phyloP scores from a whole-genome alignment of 1,284 basidiomycete species.

The Cerrena zonata region DNA sequence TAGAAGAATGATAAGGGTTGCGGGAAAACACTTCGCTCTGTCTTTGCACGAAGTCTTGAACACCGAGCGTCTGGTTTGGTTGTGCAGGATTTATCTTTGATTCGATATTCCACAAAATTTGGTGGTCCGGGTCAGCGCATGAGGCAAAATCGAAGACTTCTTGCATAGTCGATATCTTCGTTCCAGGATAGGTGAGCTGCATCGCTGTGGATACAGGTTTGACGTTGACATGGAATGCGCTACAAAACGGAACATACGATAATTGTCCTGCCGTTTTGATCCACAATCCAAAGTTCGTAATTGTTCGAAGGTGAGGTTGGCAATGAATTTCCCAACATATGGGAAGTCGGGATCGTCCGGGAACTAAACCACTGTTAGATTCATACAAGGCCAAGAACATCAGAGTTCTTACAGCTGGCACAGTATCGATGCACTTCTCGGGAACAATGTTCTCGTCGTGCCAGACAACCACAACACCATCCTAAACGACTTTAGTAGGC shows the following conservation, averaged over 20 bases:
- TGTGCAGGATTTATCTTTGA: conserved; percentile 65
- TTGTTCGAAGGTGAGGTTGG: conserved; percentile 72
- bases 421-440: conserved; percentile 64
- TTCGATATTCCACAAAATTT: conserved; percentile 72
- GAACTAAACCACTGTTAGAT: conserved; percentile 28
- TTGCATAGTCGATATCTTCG: conserved; percentile 63
- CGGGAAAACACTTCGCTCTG: conserved; percentile 53
- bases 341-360: conserved; percentile 55
- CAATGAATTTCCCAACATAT: conserved; percentile 70
- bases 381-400: background rate
- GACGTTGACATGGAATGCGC: background rate
- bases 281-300: conserved; percentile 76
- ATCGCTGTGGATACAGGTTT: conserved; percentile 38
- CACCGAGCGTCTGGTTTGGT: conserved; percentile 51
- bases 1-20: conserved; percentile 52
- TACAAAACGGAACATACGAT: conserved; percentile 36
- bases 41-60: conserved; percentile 60
- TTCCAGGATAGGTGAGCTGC: conserved; percentile 60
- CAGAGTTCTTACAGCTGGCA: conserved; percentile 43
- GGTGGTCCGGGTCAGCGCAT: conserved; percentile 59
- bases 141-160: conserved; percentile 72
- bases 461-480: conserved; percentile 72
- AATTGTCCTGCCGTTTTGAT: conserved; percentile 55
- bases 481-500: conserved; percentile 35
- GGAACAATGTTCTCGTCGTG: conserved; percentile 65